Base-by-base conservation (phyloP, 164 flowering plant genomes). In the Sedum album region DNA sequence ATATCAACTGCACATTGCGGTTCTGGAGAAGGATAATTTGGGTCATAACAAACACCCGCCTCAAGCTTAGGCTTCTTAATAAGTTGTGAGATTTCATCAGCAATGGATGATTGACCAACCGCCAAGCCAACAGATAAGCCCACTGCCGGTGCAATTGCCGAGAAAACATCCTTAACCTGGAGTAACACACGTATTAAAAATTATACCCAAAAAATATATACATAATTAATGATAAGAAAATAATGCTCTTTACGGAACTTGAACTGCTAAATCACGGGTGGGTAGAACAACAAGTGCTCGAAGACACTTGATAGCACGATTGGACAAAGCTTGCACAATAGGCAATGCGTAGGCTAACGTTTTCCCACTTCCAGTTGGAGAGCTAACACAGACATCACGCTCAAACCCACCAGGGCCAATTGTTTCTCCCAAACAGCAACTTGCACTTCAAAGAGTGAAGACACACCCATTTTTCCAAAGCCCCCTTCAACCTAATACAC, bases 281-380 rank as follows among this genome's bases (percentile, higher is more conserved):
- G 98, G 97, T 82, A 91, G 76, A 66, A 93, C 97, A 51, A 93
- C 91, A 69, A 93, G 75, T 71, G 98, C 98, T 42, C 94, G 91
- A 23, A 93, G 75, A 66, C 88, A 84, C 75, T 76, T 85, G 2
- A 88, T 80, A 17, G 79, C 70, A 66, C 88, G 86, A 62, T 79
- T 77, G 0, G 96, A 86, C 66, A 93, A 83, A 78, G 46, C 75
- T 68, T 93, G 96, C 71, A 90, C 89, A 26, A 93, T 88, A 4
- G 98, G 98, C 74, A 93, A 73, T 23, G 93, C 98, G 79, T 93
- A 93, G 64, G 98, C 84, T 48, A 93, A 74, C 35, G 96, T 93
- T 72, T 93, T 93, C 30, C 96, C 96, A 76, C 91, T 93, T 42
- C 98, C 98, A 0, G 96, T 93, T 1, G 98, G 96, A 14, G 96